Base-by-base conservation (phyloP, 441 rosid genomes). In the Croton setiger region DNA sequence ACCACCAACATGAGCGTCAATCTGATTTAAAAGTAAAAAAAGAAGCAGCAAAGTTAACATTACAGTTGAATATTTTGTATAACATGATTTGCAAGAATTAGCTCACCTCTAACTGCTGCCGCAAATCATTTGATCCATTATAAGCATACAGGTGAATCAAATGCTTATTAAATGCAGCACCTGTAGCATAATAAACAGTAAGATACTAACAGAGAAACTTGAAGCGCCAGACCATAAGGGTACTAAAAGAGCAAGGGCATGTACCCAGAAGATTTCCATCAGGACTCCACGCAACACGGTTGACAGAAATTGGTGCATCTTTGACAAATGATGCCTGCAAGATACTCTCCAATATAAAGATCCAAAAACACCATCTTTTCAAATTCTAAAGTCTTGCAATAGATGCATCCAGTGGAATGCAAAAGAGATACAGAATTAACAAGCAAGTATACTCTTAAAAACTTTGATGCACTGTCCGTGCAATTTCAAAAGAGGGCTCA, bases 1-100 rank as follows among this genome's bases (percentile, higher is more conserved):
- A 47, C 88, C 81, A 63, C 98, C 98, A 68, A 35, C 66, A 82
- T 94, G 98, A 31, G 98, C 93, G 47, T 89, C 97, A 80, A 94
- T 82, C 98, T 94, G 85, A 11, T 3, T 21, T 9, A 70, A 58
- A 31, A 45, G 53, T 76, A 60, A 63, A 66, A 54, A 20, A 33
- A 33, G 31, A 8, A 37, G n/a, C 65, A 75, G 49, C 21, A 14
- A 67, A 49, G 55, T 69, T 52, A 89, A 68, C 43, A 57, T 23
- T 58, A 51, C 67, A 75, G 23, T 60, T 63, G 51, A 47, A 65
- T 37, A 53, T 18, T 64, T 56, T 27, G 43, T 64, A 31, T 60
- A 51, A 70, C 13, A 35, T 18, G 37, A 59, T n/a, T 68, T 65
- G 55, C 14, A 18, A 63, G 45, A 15, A 47, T 59, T 35, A 43